Base-by-base conservation (phyloP, 2,329 filamentous ascomycete genomes). In the Aspergillaceae sp. region DNA sequence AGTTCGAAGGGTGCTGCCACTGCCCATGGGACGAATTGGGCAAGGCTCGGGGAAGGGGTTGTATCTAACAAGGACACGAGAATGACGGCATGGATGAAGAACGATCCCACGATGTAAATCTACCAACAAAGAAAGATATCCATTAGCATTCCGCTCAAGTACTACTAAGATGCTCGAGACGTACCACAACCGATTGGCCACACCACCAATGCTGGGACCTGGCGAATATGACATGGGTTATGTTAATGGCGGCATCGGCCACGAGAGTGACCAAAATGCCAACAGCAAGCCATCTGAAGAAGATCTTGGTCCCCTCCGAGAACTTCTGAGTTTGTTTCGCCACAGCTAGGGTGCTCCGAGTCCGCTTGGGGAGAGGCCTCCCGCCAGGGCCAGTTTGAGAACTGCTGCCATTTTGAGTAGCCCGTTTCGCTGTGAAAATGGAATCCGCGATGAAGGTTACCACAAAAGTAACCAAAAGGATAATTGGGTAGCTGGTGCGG, bases 31-130 rank as follows among this genome's bases (percentile, higher is more conserved):
- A 84, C 68, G 46, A 91, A 78, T 67, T 96, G 89, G 44, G 87
- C 82, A 41, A 82, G 73, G 42, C 84, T 90, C 0, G 92, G 92
- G 8, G 86, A 86, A 32, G 87, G 83, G 51, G 80, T 82, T 61
- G 85, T 86, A 65, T 96, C 90, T 58, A 94, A 76, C 47, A 97
- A 78, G 29, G 89, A 89, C 59, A 96, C 84, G 54, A 94, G 77
- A 54, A 95, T 78, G 55, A 95, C 83, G 42, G 86, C 77, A 71
- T 94, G 92, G 52, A 92, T 81, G 73, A 94, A 95, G 54, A 89
- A 85, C 40, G 87, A 84, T 45, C 84, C 87, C 47, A 87, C 79
- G 52, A 94, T 74, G 66, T 94, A 94, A 61, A 94, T 84, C 89
- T 95, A 44, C 29, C 2, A 34, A 46, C 36, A 37, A 32, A 19